These are phyloP conservation scores for Ceratobasidium sp. DNA, from an alignment of 1,284 basidiomycete genomes.

Conservation along the genomic window DNA sequence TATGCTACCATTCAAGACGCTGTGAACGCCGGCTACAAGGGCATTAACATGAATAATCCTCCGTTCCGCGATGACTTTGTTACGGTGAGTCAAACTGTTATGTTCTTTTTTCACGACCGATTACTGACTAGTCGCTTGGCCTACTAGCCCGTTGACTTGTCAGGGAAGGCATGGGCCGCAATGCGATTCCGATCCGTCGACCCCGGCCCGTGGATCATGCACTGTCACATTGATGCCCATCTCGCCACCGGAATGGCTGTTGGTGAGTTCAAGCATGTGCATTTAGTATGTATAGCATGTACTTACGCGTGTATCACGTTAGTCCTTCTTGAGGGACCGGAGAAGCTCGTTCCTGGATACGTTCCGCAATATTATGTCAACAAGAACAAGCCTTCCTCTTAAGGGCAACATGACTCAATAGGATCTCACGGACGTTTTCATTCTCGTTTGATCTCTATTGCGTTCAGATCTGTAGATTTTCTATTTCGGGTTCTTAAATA, in stretches of 20 bases:
- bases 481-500: no score
- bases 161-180: slow-evolving; percentile 31
- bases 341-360: slow-evolving; percentile 15
- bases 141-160: slow-evolving; percentile 10
- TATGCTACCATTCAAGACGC: slow-evolving; percentile 26
- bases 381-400: slow-evolving; percentile 13
- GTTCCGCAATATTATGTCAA: slow-evolving; percentile 1
- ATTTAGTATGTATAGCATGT: background rate
- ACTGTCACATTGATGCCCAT: slow-evolving; percentile 37
- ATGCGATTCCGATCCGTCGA: slow-evolving; percentile 23
- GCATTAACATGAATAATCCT: slow-evolving; percentile 35
- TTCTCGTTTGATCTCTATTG: no score
- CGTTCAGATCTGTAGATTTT: no score
- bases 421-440: no score
- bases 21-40: slow-evolving; percentile 3
- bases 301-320: no score
- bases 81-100: background rate
- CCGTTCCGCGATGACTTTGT: slow-evolving; percentile 26
- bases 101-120: no score
- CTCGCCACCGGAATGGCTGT: slow-evolving; percentile 24
- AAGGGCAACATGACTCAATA: background rate
- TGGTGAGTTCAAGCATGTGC: background rate
- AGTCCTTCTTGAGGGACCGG: slow-evolving; percentile 14
- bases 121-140: background rate
- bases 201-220: slow-evolving; percentile 22